These are phyloP conservation scores for Plasmodium billcollinsi DNA, from an alignment of 169 alveolate species.

Conservation along the genomic window DNA sequence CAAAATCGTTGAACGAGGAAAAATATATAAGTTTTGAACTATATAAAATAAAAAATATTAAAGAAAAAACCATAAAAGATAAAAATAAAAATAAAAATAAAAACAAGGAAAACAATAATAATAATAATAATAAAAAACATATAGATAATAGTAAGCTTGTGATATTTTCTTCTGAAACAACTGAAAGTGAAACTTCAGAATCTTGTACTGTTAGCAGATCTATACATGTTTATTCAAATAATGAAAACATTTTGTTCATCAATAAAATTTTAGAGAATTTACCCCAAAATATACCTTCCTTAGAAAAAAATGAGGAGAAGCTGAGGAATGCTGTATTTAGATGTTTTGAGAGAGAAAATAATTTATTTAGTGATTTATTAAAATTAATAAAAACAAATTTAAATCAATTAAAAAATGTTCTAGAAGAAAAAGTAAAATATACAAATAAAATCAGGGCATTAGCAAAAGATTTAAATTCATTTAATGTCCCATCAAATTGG, in stretches of 20 bases:
- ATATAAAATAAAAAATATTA: neutral
- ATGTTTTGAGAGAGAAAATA: slow-evolving; percentile 93
- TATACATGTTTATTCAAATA: slow-evolving; percentile 76
- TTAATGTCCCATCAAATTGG: slow-evolving; percentile 75
- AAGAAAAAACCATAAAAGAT: slow-evolving; percentile 6
- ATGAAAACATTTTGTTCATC: slow-evolving; percentile 79
- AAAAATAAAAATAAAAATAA: neutral
- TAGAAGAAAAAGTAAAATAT: slow-evolving; percentile 73
- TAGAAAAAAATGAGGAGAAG: slow-evolving; percentile 86
- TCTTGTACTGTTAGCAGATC: slow-evolving; percentile 14
- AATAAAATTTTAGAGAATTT: slow-evolving; percentile 81
- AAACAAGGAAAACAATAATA: neutral
- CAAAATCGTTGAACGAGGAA: slow-evolving; percentile 42
- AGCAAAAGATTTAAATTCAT: slow-evolving; percentile 65
- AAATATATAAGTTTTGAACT: neutral
- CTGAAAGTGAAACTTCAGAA: slow-evolving; percentile 27
- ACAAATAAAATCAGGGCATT: slow-evolving; percentile 74
- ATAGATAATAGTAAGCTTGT: neutral
- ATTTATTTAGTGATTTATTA: slow-evolving; percentile 33
- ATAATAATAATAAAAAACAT: neutral
- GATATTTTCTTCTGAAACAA: slow-evolving; percentile 6
- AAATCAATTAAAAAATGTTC: slow-evolving; percentile 65
- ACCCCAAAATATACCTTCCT: slow-evolving; percentile 85
- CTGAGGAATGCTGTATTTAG: slow-evolving; percentile 94
- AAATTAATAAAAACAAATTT: slow-evolving; percentile 53